These are phyloP conservation scores for Wickerhamomyces subpelliculosus DNA, from an alignment of 805 yeast genomes.

Conservation along the genomic window DNA sequence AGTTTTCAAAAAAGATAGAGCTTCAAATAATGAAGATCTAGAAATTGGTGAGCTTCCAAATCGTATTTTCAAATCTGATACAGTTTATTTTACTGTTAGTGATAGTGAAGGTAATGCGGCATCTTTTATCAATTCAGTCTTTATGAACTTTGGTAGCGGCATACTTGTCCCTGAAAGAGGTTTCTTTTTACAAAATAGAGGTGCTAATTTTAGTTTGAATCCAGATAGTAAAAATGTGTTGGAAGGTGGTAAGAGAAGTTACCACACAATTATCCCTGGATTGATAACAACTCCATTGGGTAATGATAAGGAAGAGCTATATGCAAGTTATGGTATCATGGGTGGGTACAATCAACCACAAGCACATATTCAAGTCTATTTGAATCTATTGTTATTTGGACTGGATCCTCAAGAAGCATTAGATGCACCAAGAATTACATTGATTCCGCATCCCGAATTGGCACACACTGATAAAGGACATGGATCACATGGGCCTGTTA, in stretches of 20 bases:
- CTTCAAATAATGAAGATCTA: conserved; percentile 34
- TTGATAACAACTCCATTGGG: conserved; percentile 48
- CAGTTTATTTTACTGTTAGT: conserved; percentile 59
- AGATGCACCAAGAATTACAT: conserved; percentile 69
- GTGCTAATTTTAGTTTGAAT: conserved; percentile 62
- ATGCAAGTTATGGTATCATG: conserved; percentile 74
- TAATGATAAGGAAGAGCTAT: conserved; percentile 37
- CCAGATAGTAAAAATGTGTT: conserved; percentile 51
- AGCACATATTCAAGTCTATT: conserved; percentile 72
- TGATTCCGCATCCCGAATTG: conserved; percentile 43
- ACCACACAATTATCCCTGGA: conserved; percentile 81
- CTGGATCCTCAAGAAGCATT: conserved; percentile 66
- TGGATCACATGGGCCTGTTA: conserved; percentile 61
- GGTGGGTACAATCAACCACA: conserved; percentile 88
- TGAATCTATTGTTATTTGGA: conserved; percentile 57
- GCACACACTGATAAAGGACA: conserved; percentile 41
- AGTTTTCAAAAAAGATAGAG: conserved; percentile 33
- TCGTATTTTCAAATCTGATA: conserved; percentile 54
- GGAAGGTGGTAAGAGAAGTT: conserved; percentile 67
- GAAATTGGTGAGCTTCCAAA: conserved; percentile 49
- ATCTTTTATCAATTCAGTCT: conserved; percentile 73
- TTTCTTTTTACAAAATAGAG: conserved; percentile 69
- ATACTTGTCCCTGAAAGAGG: conserved; percentile 61
- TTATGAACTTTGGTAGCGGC: conserved; percentile 62
- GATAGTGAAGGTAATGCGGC: conserved; percentile 74